Percentiles rank a stretch among this genome's conserved stretches.
These are phyloP conservation scores for Aspergillus sp. DNA, from an alignment of 2,329 filamentous ascomycete genomes.

Conservation along the genomic window DNA sequence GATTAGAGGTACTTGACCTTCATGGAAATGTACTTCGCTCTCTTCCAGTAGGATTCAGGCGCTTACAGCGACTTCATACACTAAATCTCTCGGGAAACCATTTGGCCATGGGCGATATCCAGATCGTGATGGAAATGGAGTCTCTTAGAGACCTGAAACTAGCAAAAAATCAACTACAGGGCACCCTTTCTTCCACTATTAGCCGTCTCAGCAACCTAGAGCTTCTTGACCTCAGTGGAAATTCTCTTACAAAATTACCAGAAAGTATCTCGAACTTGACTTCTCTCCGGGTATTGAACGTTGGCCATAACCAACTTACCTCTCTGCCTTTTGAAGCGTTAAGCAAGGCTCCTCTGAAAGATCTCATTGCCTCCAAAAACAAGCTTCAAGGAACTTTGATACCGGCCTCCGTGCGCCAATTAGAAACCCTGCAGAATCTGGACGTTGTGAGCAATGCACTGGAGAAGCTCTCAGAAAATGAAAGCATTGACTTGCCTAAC, in stretches of 20 bases:
- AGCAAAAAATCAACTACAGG: slow-evolving; percentile 69
- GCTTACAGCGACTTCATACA: slow-evolving; percentile 68
- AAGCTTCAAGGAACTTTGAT: slow-evolving; percentile 70
- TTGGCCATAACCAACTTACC: slow-evolving; percentile 73
- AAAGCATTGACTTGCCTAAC: slow-evolving; percentile 60
- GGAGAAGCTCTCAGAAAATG: slow-evolving; percentile 44
- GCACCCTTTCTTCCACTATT: slow-evolving; percentile 61
- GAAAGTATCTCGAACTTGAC: slow-evolving; percentile 61
- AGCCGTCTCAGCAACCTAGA: slow-evolving; percentile 66
- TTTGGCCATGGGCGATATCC: slow-evolving; percentile 66
- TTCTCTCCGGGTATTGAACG: slow-evolving; percentile 69
- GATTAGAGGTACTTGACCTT: slow-evolving; percentile 74
- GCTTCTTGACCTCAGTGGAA: slow-evolving; percentile 74
- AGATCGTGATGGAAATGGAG: slow-evolving; percentile 67
- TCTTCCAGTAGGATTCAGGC: slow-evolving; percentile 70
- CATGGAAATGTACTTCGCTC: slow-evolving; percentile 75
- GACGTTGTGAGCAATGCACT: slow-evolving; percentile 76
- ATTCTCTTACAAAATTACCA: slow-evolving; percentile 70
- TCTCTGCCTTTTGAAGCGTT: slow-evolving; percentile 67
- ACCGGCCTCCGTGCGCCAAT: slow-evolving; percentile 51
- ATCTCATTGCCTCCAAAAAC: slow-evolving; percentile 74
- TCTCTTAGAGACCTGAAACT: slow-evolving; percentile 76
- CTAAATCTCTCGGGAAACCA: slow-evolving; percentile 84
- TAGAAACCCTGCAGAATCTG: slow-evolving; percentile 66
- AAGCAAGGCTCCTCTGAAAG: slow-evolving; percentile 63